Conservation (phyloP, 2,329 filamentous ascomycete genomes). For the Exserohilum rostratum region DNA sequence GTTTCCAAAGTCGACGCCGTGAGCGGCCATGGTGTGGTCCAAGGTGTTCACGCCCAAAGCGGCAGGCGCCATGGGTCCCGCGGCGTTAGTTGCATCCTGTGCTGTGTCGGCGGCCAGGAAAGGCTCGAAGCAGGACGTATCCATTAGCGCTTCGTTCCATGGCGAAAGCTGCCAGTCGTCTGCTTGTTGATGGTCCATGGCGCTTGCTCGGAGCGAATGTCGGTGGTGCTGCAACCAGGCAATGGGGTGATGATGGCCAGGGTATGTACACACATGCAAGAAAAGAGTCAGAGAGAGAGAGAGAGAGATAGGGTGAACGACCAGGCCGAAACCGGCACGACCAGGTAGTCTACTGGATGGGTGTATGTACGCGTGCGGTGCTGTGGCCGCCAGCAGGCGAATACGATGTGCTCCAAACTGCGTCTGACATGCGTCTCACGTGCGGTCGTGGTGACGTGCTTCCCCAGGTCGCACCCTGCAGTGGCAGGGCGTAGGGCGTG, state of each 20-base stretch:
- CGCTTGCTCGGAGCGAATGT: background rate
- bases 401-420: background rate
- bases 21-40: background rate
- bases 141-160: slow-evolving; percentile 9
- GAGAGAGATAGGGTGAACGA: background rate
- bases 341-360: background rate
- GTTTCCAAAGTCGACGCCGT: background rate
- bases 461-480: background rate
- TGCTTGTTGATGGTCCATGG: slow-evolving; percentile 10
- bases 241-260: background rate
- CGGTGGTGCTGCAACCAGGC: background rate
- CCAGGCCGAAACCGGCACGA: slow-evolving; percentile 6
- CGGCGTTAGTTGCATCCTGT: background rate
- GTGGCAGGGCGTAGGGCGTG: slow-evolving; percentile 14
- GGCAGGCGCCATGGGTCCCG: background rate
- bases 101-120: slow-evolving; percentile 5
- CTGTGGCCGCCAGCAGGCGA: background rate
- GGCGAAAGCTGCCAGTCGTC: slow-evolving; percentile 1
- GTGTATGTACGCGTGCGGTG: background rate
- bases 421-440: background rate
- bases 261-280: no score
- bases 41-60: slow-evolving; percentile 1
- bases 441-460: background rate
- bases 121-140: slow-evolving; percentile 5
- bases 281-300: background rate